These are phyloP conservation scores for Ophiocordyceps australis DNA, from an alignment of 2,329 filamentous ascomycete genomes.

Conservation along the genomic window DNA sequence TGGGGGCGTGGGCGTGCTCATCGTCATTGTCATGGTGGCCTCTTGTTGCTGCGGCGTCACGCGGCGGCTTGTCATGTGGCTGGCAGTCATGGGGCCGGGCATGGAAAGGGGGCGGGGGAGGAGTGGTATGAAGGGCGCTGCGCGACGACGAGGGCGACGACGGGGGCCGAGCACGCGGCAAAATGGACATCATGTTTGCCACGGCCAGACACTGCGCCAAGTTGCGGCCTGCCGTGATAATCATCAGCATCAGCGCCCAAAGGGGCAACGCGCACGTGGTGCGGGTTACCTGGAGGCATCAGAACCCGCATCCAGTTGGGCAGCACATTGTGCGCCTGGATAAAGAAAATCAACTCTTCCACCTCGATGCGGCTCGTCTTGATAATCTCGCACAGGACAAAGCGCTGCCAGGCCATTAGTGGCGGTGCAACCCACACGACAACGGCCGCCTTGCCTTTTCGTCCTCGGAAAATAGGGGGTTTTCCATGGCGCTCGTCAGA, in stretches of 20 bases:
- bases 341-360: conserved; percentile 24
- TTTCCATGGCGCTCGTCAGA: no score
- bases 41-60: no score
- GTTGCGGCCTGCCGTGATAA: conserved; percentile 24
- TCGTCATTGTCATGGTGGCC: no score
- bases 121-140: no score
- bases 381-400: conserved; percentile 38
- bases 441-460: no score
- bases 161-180: conserved; percentile 6
- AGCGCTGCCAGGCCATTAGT: conserved; percentile 20
- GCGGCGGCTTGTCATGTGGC: no score
- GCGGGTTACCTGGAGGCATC: conserved; percentile 15
- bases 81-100: no score
- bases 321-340: conserved; percentile 20
- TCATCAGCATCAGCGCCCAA: not conserved
- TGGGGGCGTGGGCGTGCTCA: no score
- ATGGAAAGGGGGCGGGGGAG: no score
- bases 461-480: not conserved
- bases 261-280: no score
- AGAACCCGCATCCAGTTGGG: conserved; percentile 30
- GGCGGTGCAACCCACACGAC: not conserved
- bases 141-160: no score
- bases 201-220: conserved; percentile 25
- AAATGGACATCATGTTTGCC: conserved; percentile 17
- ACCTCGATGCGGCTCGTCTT: conserved; percentile 34